Percentiles rank a stretch among this genome's conserved stretches.
Conservation (phyloP, 768 basidiomycete genomes). For the Suillus brevipes region DNA sequence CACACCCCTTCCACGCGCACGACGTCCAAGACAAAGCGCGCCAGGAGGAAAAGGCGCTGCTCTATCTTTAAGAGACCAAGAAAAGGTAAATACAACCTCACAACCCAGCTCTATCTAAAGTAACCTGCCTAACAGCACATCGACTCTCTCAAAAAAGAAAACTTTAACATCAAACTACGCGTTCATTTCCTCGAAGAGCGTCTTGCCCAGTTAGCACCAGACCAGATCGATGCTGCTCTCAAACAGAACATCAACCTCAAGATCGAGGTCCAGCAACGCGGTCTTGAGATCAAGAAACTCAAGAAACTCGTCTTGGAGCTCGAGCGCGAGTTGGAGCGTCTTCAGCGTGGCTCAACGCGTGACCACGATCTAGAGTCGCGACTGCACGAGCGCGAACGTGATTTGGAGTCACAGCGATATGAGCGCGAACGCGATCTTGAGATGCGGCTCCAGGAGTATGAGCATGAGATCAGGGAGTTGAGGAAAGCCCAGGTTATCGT, state of each 20-base stretch:
- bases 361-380: slow-evolving; percentile 36
- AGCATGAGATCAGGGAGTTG: slow-evolving; percentile 67
- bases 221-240: slow-evolving; percentile 87
- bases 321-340: slow-evolving; percentile 74
- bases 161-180: slow-evolving; percentile 94
- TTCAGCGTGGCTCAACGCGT: slow-evolving; percentile 45
- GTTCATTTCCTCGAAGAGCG: slow-evolving; percentile 96
- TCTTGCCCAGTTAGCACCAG: slow-evolving; percentile 84
- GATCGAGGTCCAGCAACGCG: slow-evolving; percentile 86
- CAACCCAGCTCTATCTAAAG: background rate
- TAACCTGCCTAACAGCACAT: slow-evolving; percentile 63
- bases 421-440: slow-evolving; percentile 75
- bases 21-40: slow-evolving; percentile 37
- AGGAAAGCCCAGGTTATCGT: slow-evolving; percentile 56
- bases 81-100: slow-evolving; percentile 64
- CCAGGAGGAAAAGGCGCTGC: slow-evolving; percentile 37
- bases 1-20: slow-evolving; percentile 51
- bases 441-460: slow-evolving; percentile 71
- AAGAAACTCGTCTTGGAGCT: slow-evolving; percentile 86
- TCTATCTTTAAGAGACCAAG: slow-evolving; percentile 91
- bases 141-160: slow-evolving; percentile 94
- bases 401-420: slow-evolving; percentile 37
- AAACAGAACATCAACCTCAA: slow-evolving; percentile 94
- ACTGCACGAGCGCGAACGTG: slow-evolving; percentile 30
- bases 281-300: slow-evolving; percentile 88